Percentiles rank a stretch among this genome's conserved stretches.
Conservation (phyloP, 2,329 filamentous ascomycete genomes). For the Epichloe elymi region DNA sequence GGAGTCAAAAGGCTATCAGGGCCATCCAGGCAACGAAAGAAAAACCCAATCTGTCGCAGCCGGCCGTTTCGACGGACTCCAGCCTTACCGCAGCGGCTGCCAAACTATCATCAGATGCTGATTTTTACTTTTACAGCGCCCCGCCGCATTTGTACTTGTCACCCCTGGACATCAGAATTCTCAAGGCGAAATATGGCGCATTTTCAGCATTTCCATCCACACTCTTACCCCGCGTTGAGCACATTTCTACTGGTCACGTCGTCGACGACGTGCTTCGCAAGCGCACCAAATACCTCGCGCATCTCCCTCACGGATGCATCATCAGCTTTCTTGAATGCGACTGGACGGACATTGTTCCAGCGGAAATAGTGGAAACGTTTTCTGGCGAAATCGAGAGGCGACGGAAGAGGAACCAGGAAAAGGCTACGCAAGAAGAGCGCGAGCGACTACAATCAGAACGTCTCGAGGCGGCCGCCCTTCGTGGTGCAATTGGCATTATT, state of each 20-base stretch:
- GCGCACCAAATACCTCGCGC: slow-evolving; percentile 73
- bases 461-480: slow-evolving; percentile 57
- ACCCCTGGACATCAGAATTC: slow-evolving; percentile 79
- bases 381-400: slow-evolving; percentile 62
- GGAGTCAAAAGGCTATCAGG: slow-evolving; percentile 73
- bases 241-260: slow-evolving; percentile 76
- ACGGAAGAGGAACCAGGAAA: slow-evolving; percentile 66
- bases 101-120: slow-evolving; percentile 25
- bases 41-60: slow-evolving; percentile 41
- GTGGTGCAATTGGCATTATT: slow-evolving; percentile 30
- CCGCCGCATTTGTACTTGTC: slow-evolving; percentile 82
- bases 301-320: slow-evolving; percentile 81
- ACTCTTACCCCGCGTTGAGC: slow-evolving; percentile 75
- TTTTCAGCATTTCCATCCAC: slow-evolving; percentile 76
- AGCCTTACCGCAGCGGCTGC: background rate
- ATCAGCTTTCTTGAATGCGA: slow-evolving; percentile 88
- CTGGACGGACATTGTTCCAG: slow-evolving; percentile 78
- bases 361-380: slow-evolving; percentile 64
- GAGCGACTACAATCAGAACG: slow-evolving; percentile 73
- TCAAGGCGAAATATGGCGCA: slow-evolving; percentile 77
- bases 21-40: slow-evolving; percentile 65
- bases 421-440: slow-evolving; percentile 75
- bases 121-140: slow-evolving; percentile 81
- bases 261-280: slow-evolving; percentile 76
- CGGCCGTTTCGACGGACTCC: slow-evolving; percentile 10